Conservation (phyloP, 768 basidiomycete species). For the Naganishia antarctica region DNA sequence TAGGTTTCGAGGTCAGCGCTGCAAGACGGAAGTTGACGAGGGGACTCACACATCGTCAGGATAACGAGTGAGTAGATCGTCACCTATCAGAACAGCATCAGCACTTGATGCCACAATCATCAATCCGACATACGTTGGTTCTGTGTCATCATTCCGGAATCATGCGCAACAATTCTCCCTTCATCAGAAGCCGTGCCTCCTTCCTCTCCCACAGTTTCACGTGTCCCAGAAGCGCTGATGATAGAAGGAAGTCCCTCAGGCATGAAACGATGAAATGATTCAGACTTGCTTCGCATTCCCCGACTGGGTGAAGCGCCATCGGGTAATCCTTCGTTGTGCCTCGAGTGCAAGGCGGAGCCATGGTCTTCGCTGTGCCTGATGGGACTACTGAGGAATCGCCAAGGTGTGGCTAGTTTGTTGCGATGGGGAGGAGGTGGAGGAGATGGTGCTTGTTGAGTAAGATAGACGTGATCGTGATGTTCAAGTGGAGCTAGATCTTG, state of each 20-base stretch:
- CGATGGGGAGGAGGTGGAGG: background rate
- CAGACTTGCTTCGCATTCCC: background rate
- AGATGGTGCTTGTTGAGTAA: background rate
- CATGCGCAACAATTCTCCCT: constrained; percentile 14
- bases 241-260: background rate
- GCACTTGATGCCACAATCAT: background rate
- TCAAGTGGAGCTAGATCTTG: background rate
- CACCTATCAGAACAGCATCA: background rate
- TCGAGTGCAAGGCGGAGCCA: too few species aligned
- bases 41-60: constrained; percentile 2
- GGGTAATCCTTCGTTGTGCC: background rate
- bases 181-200: background rate
- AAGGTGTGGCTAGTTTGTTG: background rate
- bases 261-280: background rate
- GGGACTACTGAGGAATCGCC: constrained; percentile 20
- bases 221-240: background rate
- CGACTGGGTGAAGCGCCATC: background rate
- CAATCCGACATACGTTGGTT: background rate
- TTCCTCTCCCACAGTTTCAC: background rate
- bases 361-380: constrained; percentile 7
- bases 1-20: background rate
- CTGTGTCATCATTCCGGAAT: constrained; percentile 18
- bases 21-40: background rate
- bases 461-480: background rate
- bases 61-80: constrained; percentile 14